Percentiles rank a stretch among this genome's conserved stretches.
These are phyloP conservation scores for Leccinum broughii DNA, from an alignment of 768 basidiomycete genomes.

Conservation along the genomic window DNA sequence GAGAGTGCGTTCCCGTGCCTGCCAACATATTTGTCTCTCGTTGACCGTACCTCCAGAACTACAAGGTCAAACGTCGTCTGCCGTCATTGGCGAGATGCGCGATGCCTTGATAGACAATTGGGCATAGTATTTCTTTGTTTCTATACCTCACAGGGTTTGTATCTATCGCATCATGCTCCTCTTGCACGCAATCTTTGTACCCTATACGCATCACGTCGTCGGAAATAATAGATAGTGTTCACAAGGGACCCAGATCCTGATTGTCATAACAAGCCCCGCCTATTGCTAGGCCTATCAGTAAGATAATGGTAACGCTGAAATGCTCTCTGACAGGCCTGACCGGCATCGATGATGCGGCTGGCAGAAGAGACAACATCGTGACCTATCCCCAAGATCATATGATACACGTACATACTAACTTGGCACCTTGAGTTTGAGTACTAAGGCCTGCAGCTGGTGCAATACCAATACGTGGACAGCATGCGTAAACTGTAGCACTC, in stretches of 20 bases:
- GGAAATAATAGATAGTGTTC: slow-evolving; percentile 15
- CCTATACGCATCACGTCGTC: slow-evolving; percentile 14
- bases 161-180: neutral
- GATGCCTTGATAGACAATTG: slow-evolving; percentile 91
- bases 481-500: too few relatives aligned
- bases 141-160: slow-evolving; percentile 9
- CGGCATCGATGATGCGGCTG: too few relatives aligned
- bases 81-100: slow-evolving; percentile 89
- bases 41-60: slow-evolving; percentile 53
- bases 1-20: slow-evolving; percentile 68
- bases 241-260: slow-evolving; percentile 1
- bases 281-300: too few relatives aligned
- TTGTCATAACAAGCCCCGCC: slow-evolving; percentile 42
- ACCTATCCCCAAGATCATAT: too few relatives aligned
- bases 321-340: too few relatives aligned
- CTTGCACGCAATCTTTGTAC: slow-evolving; percentile 24
- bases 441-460: too few relatives aligned
- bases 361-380: too few relatives aligned
- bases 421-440: too few relatives aligned
- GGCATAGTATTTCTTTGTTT: slow-evolving; percentile 44
- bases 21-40: neutral
- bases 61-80: slow-evolving; percentile 78
- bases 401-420: too few relatives aligned
- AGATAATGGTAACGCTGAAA: too few relatives aligned
- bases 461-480: too few relatives aligned